Evolutionary conservation across 371 early-diverging fungal species (phyloP).

Genomic region (Rhizopus microsporus): DNA sequence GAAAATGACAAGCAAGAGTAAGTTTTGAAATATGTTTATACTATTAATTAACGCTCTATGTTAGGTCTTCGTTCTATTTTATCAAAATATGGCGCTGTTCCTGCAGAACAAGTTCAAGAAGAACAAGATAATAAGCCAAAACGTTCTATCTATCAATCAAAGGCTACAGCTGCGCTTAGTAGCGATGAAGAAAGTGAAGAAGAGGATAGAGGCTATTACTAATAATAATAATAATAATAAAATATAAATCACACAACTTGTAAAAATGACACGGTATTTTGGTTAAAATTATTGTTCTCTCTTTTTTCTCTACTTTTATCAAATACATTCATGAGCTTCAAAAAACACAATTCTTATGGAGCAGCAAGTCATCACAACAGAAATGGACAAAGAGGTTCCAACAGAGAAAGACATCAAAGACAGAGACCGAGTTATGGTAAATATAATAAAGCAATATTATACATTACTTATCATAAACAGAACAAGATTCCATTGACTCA

Average conservation of each 20-base stretch:
- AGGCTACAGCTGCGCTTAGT: constrained; percentile 58
- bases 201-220: constrained; percentile 52
- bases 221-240: constrained; percentile 3
- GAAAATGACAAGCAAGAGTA: constrained; percentile 72
- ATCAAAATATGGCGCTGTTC: constrained; percentile 44
- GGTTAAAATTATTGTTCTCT: too few species aligned
- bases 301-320: too few species aligned
- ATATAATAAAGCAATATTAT: not conserved
- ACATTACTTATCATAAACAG: not conserved
- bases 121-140: constrained; percentile 26
- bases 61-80: constrained; percentile 43
- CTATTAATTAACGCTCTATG: not conserved
- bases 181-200: constrained; percentile 61
- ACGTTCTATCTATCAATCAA: constrained; percentile 46
- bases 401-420: constrained; percentile 15
- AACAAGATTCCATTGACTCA: constrained; percentile 17
- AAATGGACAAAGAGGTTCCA: constrained; percentile 6
- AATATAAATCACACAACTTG: too few species aligned
- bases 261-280: not conserved
- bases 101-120: constrained; percentile 35
- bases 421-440: constrained; percentile 2
- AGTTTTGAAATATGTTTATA: constrained; percentile 10
- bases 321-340: constrained; percentile 14
- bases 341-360: constrained; percentile 11
- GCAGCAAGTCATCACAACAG: constrained; percentile 8